These are phyloP conservation scores for Coffea humblotiana DNA, from an alignment of 305 asterid genomes.

Conservation along the genomic window DNA sequence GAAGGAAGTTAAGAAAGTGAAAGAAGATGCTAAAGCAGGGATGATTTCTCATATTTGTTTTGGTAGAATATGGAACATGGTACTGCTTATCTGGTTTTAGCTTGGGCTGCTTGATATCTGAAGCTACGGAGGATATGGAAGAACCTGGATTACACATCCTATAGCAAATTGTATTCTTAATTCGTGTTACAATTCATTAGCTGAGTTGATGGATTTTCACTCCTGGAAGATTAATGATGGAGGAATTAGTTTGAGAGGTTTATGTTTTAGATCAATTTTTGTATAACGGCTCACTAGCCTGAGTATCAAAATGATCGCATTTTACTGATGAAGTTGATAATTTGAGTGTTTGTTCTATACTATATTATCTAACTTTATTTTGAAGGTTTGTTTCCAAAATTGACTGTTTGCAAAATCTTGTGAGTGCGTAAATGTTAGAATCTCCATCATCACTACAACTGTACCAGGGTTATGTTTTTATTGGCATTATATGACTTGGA, in stretches of 20 bases:
- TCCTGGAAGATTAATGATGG: background rate
- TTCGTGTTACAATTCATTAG: background rate
- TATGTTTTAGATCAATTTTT: background rate
- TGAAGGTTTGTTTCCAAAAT: background rate
- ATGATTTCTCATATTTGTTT: background rate
- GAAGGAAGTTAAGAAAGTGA: background rate
- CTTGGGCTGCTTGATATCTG: background rate
- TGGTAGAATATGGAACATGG: background rate
- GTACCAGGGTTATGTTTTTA: slow-evolving; percentile 1
- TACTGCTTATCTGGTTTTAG: background rate
- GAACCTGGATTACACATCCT: background rate
- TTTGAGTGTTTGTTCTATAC: background rate
- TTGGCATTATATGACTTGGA: slow-evolving; percentile 19
- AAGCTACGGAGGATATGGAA: background rate
- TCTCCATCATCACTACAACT: background rate
- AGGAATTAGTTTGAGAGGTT: background rate
- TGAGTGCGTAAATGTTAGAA: background rate
- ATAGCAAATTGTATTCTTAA: background rate
- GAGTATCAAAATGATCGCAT: background rate
- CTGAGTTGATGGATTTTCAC: too few relatives aligned
- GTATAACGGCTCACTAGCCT: background rate
- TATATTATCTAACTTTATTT: background rate
- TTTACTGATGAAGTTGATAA: background rate
- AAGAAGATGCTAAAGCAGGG: background rate
- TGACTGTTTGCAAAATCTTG: background rate